Evolutionary conservation across 192 early-diverging fungal genomes (phyloP).

Genomic region (Spizellomyces sp.): DNA sequence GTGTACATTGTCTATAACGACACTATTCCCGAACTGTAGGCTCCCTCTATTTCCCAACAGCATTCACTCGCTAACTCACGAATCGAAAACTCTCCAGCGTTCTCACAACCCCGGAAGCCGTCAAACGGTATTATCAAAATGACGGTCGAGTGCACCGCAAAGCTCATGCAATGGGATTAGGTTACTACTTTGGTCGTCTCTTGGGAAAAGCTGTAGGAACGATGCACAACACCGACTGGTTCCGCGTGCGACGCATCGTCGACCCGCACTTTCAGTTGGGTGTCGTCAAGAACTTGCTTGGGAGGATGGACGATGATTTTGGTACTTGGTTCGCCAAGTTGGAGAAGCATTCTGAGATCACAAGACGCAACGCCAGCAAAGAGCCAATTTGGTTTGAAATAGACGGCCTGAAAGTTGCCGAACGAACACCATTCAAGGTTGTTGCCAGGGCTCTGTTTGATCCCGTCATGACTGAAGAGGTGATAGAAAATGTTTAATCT

Average conservation of each 20-base stretch:
- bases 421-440: not conserved
- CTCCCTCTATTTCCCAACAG: no score
- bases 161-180: slow-evolving; percentile 6
- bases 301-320: slow-evolving; percentile 2
- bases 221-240: slow-evolving; percentile 7
- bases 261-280: slow-evolving; percentile 5
- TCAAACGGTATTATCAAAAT: not conserved
- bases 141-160: slow-evolving; percentile 11
- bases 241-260: slow-evolving; percentile 10
- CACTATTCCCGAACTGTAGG: no score
- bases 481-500: no score
- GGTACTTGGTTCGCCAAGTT: not conserved
- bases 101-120: not conserved
- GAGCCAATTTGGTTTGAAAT: slow-evolving; percentile 3
- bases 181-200: slow-evolving; percentile 9
- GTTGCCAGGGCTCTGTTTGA: no score
- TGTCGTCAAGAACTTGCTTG: slow-evolving; percentile 7
- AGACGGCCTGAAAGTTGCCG: not conserved
- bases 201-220: slow-evolving; percentile 8
- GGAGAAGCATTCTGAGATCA: not conserved
- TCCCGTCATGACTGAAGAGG: no score
- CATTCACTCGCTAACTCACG: no score
- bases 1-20: no score
- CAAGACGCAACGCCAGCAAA: not conserved
- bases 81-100: not conserved